phyloP scores from a whole-genome alignment of 2,329 filamentous ascomycete species.

The Paecilomyces sp. region DNA sequence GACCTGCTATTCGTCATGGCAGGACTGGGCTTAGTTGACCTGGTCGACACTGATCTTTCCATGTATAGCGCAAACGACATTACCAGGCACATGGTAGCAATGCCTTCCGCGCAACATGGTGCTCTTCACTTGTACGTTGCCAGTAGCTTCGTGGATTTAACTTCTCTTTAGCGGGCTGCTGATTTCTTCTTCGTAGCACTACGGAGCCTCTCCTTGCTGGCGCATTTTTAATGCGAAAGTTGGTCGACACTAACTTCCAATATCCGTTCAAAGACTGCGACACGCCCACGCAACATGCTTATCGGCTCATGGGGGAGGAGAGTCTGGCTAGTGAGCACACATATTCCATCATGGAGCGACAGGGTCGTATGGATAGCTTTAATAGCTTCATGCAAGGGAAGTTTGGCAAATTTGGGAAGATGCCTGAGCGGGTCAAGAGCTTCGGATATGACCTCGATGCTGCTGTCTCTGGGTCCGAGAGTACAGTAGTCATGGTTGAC shows the following conservation, averaged over 20 bases:
- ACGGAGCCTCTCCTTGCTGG: constrained; percentile 28
- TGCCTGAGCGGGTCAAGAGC: constrained; percentile 21
- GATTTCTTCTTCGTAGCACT: constrained; percentile 13
- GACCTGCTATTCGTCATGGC: constrained; percentile 31
- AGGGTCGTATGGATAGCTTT: constrained; percentile 32
- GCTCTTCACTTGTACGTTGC: constrained; percentile 28
- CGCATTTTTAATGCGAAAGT: constrained; percentile 29
- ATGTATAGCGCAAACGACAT: constrained; percentile 24
- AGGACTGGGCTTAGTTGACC: constrained; percentile 26
- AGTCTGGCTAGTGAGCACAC: constrained; percentile 23
- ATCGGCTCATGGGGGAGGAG: constrained; percentile 22
- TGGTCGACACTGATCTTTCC: constrained; percentile 17
- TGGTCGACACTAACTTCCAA: constrained; percentile 24
- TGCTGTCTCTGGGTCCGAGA: constrained; percentile 11
- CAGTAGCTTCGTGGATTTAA: not conserved
- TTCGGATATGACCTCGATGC: constrained; percentile 26
- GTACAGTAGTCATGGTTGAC: constrained; percentile 23
- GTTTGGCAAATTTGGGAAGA: constrained; percentile 25
- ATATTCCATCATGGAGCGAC: constrained; percentile 28
- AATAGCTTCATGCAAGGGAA: constrained; percentile 34
- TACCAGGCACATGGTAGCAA: constrained; percentile 26
- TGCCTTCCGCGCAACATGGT: constrained; percentile 28
- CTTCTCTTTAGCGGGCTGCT: not conserved
- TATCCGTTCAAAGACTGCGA: constrained; percentile 28
- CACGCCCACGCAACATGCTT: constrained; percentile 28